phyloP scores from a whole-genome alignment of 83 land plant species.

The Thuja plicata region DNA sequence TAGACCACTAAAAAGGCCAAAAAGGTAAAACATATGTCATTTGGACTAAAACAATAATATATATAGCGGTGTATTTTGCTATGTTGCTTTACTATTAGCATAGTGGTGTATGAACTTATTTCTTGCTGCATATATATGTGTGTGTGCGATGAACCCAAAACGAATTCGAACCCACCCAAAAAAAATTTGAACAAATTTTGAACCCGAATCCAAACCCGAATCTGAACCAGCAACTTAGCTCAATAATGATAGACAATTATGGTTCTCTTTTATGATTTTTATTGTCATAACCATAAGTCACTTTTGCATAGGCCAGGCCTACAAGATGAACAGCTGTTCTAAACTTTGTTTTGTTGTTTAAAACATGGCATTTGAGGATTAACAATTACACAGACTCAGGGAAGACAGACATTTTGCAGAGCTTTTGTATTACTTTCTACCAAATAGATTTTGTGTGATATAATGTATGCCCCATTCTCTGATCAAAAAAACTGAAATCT shows the following conservation, averaged over 20 bases:
- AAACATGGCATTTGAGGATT: background rate
- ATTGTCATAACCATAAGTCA: background rate
- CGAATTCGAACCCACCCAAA: too few species aligned
- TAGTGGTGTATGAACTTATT: too few species aligned
- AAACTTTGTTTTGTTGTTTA: background rate
- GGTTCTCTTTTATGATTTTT: background rate
- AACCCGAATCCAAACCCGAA: too few species aligned
- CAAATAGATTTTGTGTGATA: background rate
- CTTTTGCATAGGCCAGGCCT: background rate
- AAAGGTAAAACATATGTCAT: too few species aligned
- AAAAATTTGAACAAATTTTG: too few species aligned
- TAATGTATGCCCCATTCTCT: background rate
- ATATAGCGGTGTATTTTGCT: too few species aligned
- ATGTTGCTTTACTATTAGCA: too few species aligned
- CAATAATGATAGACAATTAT: background rate
- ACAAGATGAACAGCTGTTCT: background rate
- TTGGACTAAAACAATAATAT: too few species aligned
- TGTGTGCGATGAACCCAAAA: too few species aligned
- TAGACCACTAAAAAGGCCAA: too few species aligned
- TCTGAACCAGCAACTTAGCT: too few species aligned
- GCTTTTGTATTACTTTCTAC: background rate
- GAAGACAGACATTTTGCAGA: background rate
- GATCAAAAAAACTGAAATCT: background rate
- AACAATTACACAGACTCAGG: background rate
- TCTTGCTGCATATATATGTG: too few species aligned